phyloP scores from a whole-genome alignment of 225 moss, liverwort and hornwort genomes.

The Thuidium tamariscinum region DNA sequence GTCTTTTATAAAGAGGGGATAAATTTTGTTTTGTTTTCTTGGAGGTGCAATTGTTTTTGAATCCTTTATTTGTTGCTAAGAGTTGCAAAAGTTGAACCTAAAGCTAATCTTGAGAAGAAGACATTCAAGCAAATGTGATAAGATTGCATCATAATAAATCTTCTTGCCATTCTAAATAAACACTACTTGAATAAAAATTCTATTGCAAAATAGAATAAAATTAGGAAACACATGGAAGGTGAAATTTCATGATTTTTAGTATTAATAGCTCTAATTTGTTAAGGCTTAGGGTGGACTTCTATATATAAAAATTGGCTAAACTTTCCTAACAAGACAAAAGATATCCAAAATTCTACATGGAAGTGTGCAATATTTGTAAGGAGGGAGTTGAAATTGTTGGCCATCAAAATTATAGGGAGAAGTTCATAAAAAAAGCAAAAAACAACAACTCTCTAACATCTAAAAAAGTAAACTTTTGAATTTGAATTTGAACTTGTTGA shows the following conservation, averaged over 20 bases:
- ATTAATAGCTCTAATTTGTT: not conserved
- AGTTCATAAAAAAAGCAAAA: rapidly evolving
- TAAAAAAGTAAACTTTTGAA: not conserved
- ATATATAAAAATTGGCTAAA: not conserved
- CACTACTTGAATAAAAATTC: not conserved
- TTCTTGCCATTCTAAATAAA: not conserved
- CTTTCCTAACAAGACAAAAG: not conserved
- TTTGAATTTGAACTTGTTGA: rapidly evolving
- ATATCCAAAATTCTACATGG: not conserved
- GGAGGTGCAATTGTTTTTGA: not conserved
- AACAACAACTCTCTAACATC: rapidly evolving
- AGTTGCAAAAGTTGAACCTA: not conserved
- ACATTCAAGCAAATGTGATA: not conserved
- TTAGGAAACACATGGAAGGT: not conserved
- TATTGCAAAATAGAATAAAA: not conserved
- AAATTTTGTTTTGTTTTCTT: too few species aligned
- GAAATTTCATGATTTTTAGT: not conserved
- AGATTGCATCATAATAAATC: not conserved
- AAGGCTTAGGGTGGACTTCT: not conserved
- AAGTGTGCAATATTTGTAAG: not conserved
- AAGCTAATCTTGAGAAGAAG: not conserved
- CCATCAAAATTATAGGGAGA: not conserved
- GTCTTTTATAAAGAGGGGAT: rapidly evolving
- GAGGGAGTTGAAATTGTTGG: not conserved
- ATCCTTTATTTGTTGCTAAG: not conserved